Evolutionary conservation across 257 asterid genomes (phyloP), one percentile per base, ranked within the genome.

Genomic region (Capsicum chinense): DNA sequence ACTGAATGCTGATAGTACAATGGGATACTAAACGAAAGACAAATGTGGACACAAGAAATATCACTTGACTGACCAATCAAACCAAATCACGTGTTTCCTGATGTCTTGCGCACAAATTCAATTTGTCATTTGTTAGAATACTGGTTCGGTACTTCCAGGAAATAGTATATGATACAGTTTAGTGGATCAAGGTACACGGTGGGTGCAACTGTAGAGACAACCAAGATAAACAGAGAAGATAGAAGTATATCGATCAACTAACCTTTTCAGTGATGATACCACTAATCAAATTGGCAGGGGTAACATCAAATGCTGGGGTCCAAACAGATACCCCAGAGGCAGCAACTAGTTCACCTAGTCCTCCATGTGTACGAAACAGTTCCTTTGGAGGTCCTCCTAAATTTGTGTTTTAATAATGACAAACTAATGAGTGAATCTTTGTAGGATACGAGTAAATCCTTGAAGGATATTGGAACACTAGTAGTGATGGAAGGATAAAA

Each of bases 231-330:
- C 15, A 52, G 57, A 52, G 83, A 35, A 84, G 83, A 70, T 83
- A 87, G 48, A 76, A 85, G 82, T 87, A 81, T 39, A 68, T 37
- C 57, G 17, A 79, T 26, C 5, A 37, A 35, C 76, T 63, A 74
- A 92, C 98, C 99, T 92, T 93, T 84, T 94, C 98, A 10, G 99
- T 95, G 39, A 95, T 85, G 56, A 95, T 92, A 42, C 94, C 98
- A 58, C 86, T 90, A 83, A 95, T 92, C 83, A 94, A 62, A 70
- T 84, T 79, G 14, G 98, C 98, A 3, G 98, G 98, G 63, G 99
- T 95, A 58, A 95, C 94, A 59, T 95, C 99, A 84, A 95, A 95
- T 69, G 99, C 97, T 12, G 98, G 99, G 83, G 94, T 95, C 99
- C 98, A 94, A 73, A 95, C 97, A 68, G 92, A 88, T 80, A 95